Percentiles rank a stretch among this genome's conserved stretches.
Conservation (phyloP, 345 rosid genomes). For the Erucastrum elatum region DNA sequence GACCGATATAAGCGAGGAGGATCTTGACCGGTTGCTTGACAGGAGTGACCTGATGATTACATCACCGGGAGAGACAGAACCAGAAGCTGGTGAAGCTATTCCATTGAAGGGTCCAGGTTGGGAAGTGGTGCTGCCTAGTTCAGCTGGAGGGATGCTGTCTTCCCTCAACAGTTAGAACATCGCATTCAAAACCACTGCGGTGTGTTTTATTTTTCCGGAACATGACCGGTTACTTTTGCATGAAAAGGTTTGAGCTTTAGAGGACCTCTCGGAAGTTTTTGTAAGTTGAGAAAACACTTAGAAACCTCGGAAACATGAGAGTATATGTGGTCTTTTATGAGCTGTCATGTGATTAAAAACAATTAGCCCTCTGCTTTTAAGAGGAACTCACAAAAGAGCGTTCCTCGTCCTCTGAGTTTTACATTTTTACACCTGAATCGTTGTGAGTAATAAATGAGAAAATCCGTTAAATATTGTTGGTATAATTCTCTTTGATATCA, state of each 20-base stretch:
- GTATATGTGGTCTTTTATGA: not conserved
- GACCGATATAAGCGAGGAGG: constrained; percentile 61
- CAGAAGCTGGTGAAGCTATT: constrained; percentile 28
- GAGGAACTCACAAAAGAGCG: not conserved
- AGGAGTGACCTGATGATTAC: constrained; percentile 49
- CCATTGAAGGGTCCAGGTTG: constrained; percentile 94
- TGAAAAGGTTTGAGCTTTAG: too few relatives aligned
- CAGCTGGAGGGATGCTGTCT: constrained; percentile 74
- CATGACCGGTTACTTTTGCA: too few relatives aligned
- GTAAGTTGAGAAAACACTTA: constrained; percentile 7
- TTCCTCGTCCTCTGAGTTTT: not conserved
- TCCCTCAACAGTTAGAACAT: constrained; percentile 61
- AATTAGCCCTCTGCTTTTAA: not conserved
- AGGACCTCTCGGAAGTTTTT: constrained; percentile 16
- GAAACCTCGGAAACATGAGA: constrained; percentile 3
- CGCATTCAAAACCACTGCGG: constrained; percentile 8
- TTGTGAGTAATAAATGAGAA: not conserved
- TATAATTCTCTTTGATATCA: not conserved
- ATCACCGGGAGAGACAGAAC: constrained; percentile 20
- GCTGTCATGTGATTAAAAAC: constrained; percentile 10
- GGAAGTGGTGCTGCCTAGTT: constrained; percentile 84
- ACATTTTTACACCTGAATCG: not conserved
- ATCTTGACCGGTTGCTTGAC: too few relatives aligned
- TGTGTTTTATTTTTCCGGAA: constrained; percentile 11
- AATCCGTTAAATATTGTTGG: not conserved